Conservation (phyloP, 805 yeast genomes). For the Saccharomyces paradoxus region DNA sequence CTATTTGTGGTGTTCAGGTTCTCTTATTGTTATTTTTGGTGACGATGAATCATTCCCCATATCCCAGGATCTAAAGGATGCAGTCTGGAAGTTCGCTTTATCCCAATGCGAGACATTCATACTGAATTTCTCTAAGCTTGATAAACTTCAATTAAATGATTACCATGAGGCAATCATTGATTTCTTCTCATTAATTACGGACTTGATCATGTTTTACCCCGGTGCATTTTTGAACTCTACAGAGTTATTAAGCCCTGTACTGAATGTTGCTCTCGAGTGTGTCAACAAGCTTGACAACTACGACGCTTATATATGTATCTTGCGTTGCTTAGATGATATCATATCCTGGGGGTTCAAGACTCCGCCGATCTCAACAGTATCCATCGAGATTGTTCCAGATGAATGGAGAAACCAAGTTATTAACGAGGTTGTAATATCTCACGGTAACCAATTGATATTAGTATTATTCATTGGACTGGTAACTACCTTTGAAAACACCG, state of each 20-base stretch:
- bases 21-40: conserved; percentile 65
- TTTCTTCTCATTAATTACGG: conserved; percentile 72
- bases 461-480: conserved; percentile 59
- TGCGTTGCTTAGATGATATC: conserved; percentile 75
- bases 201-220: conserved; percentile 64
- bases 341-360: conserved; percentile 74
- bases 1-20: conserved; percentile 84
- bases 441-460: conserved; percentile 49
- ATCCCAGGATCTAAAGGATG: conserved; percentile 38
- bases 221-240: conserved; percentile 26
- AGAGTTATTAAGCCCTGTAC: conserved; percentile 42
- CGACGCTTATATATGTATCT: conserved; percentile 60
- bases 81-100: conserved; percentile 67
- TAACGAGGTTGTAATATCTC: conserved; percentile 36
- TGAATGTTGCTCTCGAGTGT: conserved; percentile 47
- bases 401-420: conserved; percentile 44
- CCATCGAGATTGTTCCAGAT: conserved; percentile 44
- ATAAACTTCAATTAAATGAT: conserved; percentile 14
- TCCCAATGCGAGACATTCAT: conserved; percentile 59
- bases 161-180: conserved; percentile 68
- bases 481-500: conserved; percentile 60
- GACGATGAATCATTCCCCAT: conserved; percentile 37
- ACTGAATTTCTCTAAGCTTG: conserved; percentile 30
- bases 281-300: conserved; percentile 51
- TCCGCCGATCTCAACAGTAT: conserved; percentile 69